Base-by-base conservation (phyloP, 1,284 basidiomycete species). In the Cryptococcus sp. region DNA sequence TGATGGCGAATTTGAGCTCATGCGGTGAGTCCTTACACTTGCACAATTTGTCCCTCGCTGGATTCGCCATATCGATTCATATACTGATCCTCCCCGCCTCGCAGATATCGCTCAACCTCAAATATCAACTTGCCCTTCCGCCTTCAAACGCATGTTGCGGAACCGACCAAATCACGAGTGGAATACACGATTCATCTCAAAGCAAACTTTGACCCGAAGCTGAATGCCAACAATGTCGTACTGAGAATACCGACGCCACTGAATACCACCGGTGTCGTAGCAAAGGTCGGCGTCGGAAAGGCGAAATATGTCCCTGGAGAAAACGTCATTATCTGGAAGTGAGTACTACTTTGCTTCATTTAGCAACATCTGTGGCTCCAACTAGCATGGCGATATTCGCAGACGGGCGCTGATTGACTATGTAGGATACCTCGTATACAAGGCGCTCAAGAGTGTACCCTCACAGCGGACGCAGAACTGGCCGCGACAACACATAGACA, bases 241-340 rank as follows among this genome's bases (percentile, higher is more conserved):
- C 79, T 99, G 44, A 86, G 88, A 58, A 97, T 99, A 81, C 96
- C 96, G 1, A 97, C 94, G 17, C 95, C 96, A 1, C 78, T 97
- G 57, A 98, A 97, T 73, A 91, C 95, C 8, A 94, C 93, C 0
- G 87, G 83, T 25, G 93, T 93, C 11, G 90, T 94, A 57, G 93
- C 90, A 76, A 94, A 97, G 77, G 90, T 91, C 2, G 86, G 86
- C 3, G 85, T 85, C 49, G 96, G 96, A 4, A 99, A 99, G 81
- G 96, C 94, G 7, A 99, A 99, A 78, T 99, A 98, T 73, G 89
- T 90, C 1, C 93, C 95, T 0, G 90, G 85, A 0, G 96, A 99
- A 78, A 97, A 98, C 68, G 85, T 93, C 38, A 90, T 99, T 55
- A 84, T 98, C 0, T 99, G 96, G 96, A 98, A 97, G 93, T 95